phyloP scores from a whole-genome alignment of 108 stramenopile genomes.

The Schizochytrium sp. region DNA sequence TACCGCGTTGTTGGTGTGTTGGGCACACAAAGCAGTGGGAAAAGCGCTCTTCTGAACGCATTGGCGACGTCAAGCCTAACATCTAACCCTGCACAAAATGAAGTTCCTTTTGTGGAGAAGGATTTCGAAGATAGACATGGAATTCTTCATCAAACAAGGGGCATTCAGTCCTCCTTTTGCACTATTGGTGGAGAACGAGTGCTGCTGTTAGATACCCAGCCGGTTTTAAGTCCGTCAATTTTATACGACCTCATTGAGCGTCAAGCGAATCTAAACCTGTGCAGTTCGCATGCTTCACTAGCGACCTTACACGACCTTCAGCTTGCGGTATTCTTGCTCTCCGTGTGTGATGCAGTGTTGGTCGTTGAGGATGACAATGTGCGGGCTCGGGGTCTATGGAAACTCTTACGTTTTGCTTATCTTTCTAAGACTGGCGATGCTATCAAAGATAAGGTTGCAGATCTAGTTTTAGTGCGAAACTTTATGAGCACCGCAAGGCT shows the following conservation, averaged over 20 bases:
- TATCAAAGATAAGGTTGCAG: not conserved
- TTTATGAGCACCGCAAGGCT: not conserved
- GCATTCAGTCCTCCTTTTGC: constrained; percentile 25
- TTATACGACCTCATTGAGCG: constrained; percentile 44
- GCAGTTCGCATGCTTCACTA: constrained; percentile 9
- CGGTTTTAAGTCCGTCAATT: constrained; percentile 31
- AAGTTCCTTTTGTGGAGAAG: not conserved
- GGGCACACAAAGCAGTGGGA: constrained; percentile 21
- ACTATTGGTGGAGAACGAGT: constrained; percentile 14
- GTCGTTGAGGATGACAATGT: not conserved
- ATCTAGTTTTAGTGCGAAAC: constrained; percentile 34
- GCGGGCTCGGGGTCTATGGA: constrained; percentile 8
- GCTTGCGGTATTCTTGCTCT: not conserved
- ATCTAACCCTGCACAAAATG: not conserved
- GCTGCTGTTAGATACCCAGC: constrained; percentile 41
- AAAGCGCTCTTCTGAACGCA: not conserved
- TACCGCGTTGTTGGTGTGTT: constrained; percentile 21
- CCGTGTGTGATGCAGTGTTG: constrained; percentile 34
- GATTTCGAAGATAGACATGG: not conserved
- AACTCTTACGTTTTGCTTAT: constrained; percentile 39
- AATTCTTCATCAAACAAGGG: not conserved
- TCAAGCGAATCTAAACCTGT: not conserved
- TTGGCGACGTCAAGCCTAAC: not conserved
- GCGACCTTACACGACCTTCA: constrained; percentile 14
- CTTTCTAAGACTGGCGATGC: constrained; percentile 32